Base-by-base conservation (phyloP, 1,284 basidiomycete species). In the Kwoniella shivajii region DNA sequence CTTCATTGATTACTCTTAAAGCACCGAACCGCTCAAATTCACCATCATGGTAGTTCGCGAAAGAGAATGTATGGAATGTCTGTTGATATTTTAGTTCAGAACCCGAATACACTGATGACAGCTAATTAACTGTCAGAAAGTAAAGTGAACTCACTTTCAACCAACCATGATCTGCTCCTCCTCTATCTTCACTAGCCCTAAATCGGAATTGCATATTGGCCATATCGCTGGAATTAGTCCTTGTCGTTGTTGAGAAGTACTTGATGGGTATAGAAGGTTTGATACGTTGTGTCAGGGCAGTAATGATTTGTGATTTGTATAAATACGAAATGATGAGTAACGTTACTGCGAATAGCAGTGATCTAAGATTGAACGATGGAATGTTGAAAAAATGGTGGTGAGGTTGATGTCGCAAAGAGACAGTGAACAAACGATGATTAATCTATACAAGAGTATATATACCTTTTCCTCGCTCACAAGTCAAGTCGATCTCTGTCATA, bases 61-160 rank as follows among this genome's bases (percentile, higher is more conserved):
- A 93, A 6, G 86, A 85, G 74, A 91, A 93, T 0, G 90, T 88
- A 66, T 92, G 89, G 81, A 92, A 91, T 0, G 88, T 88, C 82
- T 68, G 60, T n/a, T n/a, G n/a, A n/a, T n/a, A n/a, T n/a, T n/a
- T n/a, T n/a, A n/a, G n/a, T n/a, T n/a, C n/a, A n/a, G n/a, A n/a
- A n/a, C n/a, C n/a, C n/a, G n/a, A n/a, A n/a, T n/a, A n/a, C n/a
- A n/a, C n/a, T n/a, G n/a, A n/a, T n/a, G n/a, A n/a, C n/a, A n/a
- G n/a, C n/a, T n/a, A n/a, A n/a, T n/a, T n/a, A n/a, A n/a, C n/a
- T n/a, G n/a, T n/a, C n/a, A n/a, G n/a, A n/a, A n/a, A n/a, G n/a
- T n/a, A n/a, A n/a, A n/a, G n/a, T n/a, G n/a, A 87, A 82, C 90
- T 90, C 0, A 88, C 87, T 80, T 92, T 93, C 46, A 97, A 81